These are phyloP conservation scores for Sarcodon sp. DNA, from an alignment of 768 basidiomycete species.

Conservation along the genomic window DNA sequence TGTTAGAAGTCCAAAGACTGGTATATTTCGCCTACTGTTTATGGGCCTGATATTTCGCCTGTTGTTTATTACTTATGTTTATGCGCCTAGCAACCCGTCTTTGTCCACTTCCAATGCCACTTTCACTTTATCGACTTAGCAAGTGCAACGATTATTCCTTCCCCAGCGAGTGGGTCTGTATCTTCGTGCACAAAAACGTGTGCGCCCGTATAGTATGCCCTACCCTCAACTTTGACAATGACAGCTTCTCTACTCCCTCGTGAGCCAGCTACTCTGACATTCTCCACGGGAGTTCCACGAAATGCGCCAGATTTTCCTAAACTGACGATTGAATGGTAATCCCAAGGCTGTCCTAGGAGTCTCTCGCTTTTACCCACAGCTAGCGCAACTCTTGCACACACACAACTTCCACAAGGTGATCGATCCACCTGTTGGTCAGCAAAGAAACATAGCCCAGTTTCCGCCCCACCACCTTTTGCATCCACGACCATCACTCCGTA, in stretches of 20 bases:
- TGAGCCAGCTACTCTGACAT: conserved; percentile 7
- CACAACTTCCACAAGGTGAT: conserved; percentile 26
- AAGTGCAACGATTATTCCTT: background rate
- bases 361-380: conserved; percentile 18
- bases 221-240: conserved; percentile 17
- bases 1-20: background rate
- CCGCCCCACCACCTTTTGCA: conserved; percentile 5
- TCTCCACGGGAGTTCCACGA: conserved; percentile 13
- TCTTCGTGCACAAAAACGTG: conserved; percentile 10
- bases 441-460: conserved; percentile 22
- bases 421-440: conserved; percentile 26
- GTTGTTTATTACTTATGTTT: too few relatives aligned
- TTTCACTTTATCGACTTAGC: too few relatives aligned
- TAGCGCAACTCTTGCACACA: conserved; percentile 24
- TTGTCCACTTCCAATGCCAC: too few relatives aligned
- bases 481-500: conserved; percentile 27
- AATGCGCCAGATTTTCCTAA: conserved; percentile 12
- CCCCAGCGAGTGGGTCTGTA: background rate
- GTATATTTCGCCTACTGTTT: too few relatives aligned
- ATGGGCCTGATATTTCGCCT: too few relatives aligned
- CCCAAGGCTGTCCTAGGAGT: conserved; percentile 15
- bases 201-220: conserved; percentile 19
- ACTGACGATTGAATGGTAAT: conserved; percentile 23
- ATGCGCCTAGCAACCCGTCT: too few relatives aligned
- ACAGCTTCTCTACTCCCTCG: conserved; percentile 2